Evolutionary conservation across 1,139 yeast genomes (phyloP).

Genomic region (Hemisphaericaspora xylanilytica): DNA sequence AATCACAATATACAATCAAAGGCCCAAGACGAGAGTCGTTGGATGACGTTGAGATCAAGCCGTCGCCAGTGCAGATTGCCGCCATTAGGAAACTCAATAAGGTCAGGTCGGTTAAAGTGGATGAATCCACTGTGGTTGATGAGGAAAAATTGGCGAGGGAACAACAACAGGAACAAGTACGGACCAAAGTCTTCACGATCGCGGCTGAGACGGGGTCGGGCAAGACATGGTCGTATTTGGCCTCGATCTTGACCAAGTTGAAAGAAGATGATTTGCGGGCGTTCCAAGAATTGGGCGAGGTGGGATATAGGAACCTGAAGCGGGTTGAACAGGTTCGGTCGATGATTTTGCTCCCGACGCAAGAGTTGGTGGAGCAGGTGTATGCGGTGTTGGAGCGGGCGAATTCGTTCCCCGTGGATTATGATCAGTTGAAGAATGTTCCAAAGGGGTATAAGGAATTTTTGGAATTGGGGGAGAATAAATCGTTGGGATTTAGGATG

Average conservation of each 20-base stretch:
- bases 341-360: conserved; percentile 80
- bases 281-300: conserved; percentile 26
- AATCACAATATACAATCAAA: conserved; percentile 42
- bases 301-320: conserved; percentile 26
- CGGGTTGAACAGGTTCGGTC: conserved; percentile 54
- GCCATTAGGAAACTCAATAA: conserved; percentile 44
- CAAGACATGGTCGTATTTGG: conserved; percentile 87
- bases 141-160: conserved; percentile 29
- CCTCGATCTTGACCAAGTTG: conserved; percentile 68
- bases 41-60: conserved; percentile 33
- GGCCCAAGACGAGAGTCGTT: conserved; percentile 34
- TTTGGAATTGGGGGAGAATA: conserved; percentile 25
- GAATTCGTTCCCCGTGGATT: conserved; percentile 25
- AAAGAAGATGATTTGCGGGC: conserved; percentile 49
- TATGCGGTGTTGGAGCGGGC: conserved; percentile 48
- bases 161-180: conserved; percentile 30
- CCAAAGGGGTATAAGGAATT: conserved; percentile 22
- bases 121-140: conserved; percentile 19
- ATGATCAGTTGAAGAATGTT: conserved; percentile 15
- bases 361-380: conserved; percentile 84
- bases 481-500: conserved; percentile 40
- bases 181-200: conserved; percentile 64
- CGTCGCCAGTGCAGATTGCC: conserved; percentile 46
- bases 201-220: conserved; percentile 99
- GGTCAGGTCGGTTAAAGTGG: conserved; percentile 22